These are phyloP conservation scores for Dryas octopetala DNA, from an alignment of 306 rosid genomes.

Conservation along the genomic window DNA sequence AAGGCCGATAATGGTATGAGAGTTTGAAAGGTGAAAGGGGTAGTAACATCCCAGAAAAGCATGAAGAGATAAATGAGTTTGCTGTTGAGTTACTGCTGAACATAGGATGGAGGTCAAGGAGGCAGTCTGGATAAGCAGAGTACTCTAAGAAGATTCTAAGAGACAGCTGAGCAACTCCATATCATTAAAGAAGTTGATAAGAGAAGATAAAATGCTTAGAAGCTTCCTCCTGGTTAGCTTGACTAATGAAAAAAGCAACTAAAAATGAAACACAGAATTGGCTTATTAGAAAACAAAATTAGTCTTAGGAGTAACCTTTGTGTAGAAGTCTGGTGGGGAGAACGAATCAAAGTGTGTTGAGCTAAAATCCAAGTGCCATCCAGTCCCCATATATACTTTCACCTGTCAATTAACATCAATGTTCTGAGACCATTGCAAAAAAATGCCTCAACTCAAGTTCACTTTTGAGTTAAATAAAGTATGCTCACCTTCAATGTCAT, in stretches of 20 bases:
- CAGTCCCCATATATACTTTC: conserved; percentile 58
- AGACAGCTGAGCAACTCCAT: background rate
- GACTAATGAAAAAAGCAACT: background rate
- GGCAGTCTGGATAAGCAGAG: too few relatives aligned
- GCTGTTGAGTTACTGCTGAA: too few relatives aligned
- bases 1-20: too few relatives aligned
- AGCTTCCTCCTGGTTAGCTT: background rate
- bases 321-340: conserved; percentile 92
- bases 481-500: conserved; percentile 66
- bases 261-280: too few relatives aligned
- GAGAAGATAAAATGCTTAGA: background rate
- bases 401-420: conserved; percentile 47
- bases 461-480: background rate
- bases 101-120: too few relatives aligned
- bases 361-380: conserved; percentile 57
- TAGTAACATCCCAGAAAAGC: too few relatives aligned
- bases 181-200: background rate
- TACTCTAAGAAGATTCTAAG: background rate
- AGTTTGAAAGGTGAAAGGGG: too few relatives aligned
- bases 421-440: conserved; percentile 26
- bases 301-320: conserved; percentile 49
- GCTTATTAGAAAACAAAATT: background rate
- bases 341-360: conserved; percentile 52
- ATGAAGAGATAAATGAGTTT: too few relatives aligned
- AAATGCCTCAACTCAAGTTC: conserved; percentile 22